phyloP scores from a whole-genome alignment of 2,329 filamentous ascomycete genomes.

The Tolypocladium ophioglossoides region DNA sequence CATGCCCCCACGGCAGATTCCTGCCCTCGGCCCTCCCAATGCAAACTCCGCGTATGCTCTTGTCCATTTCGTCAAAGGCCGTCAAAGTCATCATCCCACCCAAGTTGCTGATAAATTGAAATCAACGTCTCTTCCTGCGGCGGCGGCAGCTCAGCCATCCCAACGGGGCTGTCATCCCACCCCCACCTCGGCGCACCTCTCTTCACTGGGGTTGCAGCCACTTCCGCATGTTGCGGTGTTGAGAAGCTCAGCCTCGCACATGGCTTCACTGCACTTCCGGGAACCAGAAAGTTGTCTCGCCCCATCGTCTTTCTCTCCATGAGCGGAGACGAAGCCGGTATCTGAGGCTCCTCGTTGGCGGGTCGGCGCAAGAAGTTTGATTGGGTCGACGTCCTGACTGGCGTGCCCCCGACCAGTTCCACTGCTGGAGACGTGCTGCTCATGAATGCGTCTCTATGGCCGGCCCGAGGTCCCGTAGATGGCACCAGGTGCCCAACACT shows the following conservation, averaged over 20 bases:
- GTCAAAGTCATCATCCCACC: slow-evolving; percentile 49
- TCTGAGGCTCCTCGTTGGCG: slow-evolving; percentile 14
- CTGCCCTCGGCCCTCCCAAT: neutral
- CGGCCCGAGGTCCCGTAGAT: slow-evolving; percentile 27
- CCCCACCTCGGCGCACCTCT: slow-evolving; percentile 15
- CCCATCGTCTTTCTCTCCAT: slow-evolving; percentile 13
- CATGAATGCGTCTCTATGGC: slow-evolving; percentile 19
- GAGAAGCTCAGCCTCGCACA: slow-evolving; percentile 9
- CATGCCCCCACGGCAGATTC: neutral
- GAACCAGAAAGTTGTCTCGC: slow-evolving; percentile 7
- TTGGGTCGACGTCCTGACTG: slow-evolving; percentile 12
- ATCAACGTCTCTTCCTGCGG: slow-evolving; percentile 14
- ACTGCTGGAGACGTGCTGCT: slow-evolving; percentile 17
- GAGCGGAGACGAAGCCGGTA: slow-evolving; percentile 26
- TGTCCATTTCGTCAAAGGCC: slow-evolving; percentile 25
- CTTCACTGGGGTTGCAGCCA: slow-evolving; percentile 29
- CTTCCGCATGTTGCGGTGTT: slow-evolving; percentile 7
- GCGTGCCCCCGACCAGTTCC: slow-evolving; percentile 20
- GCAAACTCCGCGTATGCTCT: slow-evolving; percentile 3
- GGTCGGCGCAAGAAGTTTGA: slow-evolving; percentile 18
- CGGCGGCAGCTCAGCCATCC: slow-evolving; percentile 5
- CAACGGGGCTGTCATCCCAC: slow-evolving; percentile 6
- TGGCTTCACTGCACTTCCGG: slow-evolving; percentile 6
- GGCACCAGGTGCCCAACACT: slow-evolving; percentile 27
- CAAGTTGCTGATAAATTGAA: slow-evolving; percentile 43